phyloP scores from a whole-genome alignment of 371 early-diverging fungal species.

The Circinella umbellata region DNA sequence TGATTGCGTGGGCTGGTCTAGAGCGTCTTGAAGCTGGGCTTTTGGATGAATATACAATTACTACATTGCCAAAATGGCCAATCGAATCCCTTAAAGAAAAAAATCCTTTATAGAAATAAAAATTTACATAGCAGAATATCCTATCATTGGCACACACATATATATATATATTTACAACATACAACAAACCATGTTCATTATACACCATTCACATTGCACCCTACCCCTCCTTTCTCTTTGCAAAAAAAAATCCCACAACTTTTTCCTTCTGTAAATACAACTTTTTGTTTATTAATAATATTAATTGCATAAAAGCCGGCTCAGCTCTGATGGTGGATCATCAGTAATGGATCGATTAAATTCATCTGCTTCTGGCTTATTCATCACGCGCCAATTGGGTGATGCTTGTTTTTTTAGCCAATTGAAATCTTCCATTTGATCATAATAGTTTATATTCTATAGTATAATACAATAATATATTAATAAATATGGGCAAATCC shows the following conservation, averaged over 20 bases:
- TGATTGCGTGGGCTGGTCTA: constrained; percentile 90
- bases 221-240: background rate
- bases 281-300: background rate
- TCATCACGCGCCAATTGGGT: constrained; percentile 67
- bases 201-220: background rate
- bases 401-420: constrained; percentile 80
- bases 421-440: constrained; percentile 83
- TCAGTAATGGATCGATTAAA: background rate
- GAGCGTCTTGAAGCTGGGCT: constrained; percentile 68
- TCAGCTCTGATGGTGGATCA: background rate
- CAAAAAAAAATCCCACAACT: background rate
- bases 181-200: background rate
- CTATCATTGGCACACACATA: too few relatives aligned
- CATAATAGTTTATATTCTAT: constrained; percentile 31
- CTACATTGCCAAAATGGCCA: constrained; percentile 72
- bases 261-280: too few relatives aligned
- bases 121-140: too few relatives aligned
- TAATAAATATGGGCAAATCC: too few relatives aligned
- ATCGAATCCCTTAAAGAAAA: constrained; percentile 48
- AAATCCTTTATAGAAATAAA: background rate
- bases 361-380: background rate
- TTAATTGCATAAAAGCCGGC: constrained; percentile 5
- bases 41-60: constrained; percentile 66
- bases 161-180: constrained; percentile 8
- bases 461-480: too few relatives aligned